Conservation (phyloP, 2,329 filamentous ascomycete species). For the Colletotrichum destructivum region DNA sequence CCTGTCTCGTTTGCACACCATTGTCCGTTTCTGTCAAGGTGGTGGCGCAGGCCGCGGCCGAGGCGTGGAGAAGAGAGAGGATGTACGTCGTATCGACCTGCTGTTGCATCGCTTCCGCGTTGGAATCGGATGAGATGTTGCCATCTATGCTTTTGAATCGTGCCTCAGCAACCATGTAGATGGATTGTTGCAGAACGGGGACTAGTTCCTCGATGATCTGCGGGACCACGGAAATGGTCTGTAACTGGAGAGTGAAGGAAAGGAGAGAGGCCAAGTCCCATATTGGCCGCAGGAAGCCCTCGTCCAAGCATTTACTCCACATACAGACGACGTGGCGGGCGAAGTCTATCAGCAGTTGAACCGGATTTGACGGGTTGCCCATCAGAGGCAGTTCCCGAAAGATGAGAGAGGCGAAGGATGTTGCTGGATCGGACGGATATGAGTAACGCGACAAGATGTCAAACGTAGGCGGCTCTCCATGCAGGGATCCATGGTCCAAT, state of each 20-base stretch:
- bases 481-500: conserved; percentile 72
- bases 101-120: conserved; percentile 55
- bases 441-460: conserved; percentile 76
- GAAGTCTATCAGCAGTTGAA: conserved; percentile 75
- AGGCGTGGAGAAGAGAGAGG: conserved; percentile 76
- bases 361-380: conserved; percentile 63
- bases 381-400: conserved; percentile 76
- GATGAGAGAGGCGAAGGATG: conserved; percentile 77
- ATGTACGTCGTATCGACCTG: conserved; percentile 76
- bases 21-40: conserved; percentile 51
- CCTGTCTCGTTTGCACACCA: conserved; percentile 50
- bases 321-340: conserved; percentile 75
- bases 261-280: conserved; percentile 76
- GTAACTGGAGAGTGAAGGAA: conserved; percentile 73
- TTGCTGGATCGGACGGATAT: conserved; percentile 75
- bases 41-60: conserved; percentile 72
- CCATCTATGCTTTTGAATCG: conserved; percentile 66
- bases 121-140: conserved; percentile 55
- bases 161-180: conserved; percentile 71
- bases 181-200: conserved; percentile 70
- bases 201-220: conserved; percentile 72
- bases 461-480: conserved; percentile 73
- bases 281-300: conserved; percentile 75
- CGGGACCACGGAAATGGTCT: conserved; percentile 72
- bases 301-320: conserved; percentile 78